Evolutionary conservation across 1,139 yeast genomes (phyloP).

Genomic region (Lodderomyces metapsilosis): DNA sequence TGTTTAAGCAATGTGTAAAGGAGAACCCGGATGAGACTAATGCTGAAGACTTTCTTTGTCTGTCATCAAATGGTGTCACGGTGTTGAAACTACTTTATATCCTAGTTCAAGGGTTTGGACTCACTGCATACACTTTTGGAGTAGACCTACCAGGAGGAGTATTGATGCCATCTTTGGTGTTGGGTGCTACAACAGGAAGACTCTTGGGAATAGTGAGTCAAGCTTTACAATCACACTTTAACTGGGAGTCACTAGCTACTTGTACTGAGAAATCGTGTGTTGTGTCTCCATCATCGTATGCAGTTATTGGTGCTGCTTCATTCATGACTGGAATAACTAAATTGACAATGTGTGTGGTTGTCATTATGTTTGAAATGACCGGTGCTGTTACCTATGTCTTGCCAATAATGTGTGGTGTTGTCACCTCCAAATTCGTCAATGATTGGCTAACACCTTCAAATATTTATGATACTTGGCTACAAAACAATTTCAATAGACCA

Average conservation of each 20-base stretch:
- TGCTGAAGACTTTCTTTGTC: conserved; percentile 38
- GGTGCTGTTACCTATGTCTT: conserved; percentile 60
- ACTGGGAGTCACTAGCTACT: conserved; percentile 41
- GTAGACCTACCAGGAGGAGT: conserved; percentile 72
- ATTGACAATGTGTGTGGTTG: conserved; percentile 56
- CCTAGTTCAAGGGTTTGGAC: conserved; percentile 51
- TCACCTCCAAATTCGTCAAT: conserved; percentile 49
- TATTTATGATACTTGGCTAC: conserved; percentile 48
- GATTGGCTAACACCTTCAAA: conserved; percentile 48
- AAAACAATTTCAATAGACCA: conserved; percentile 26
- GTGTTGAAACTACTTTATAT: conserved; percentile 43
- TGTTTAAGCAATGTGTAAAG: conserved; percentile 63
- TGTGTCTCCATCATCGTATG: conserved; percentile 60
- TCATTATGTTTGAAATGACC: conserved; percentile 55
- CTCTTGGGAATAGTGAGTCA: conserved; percentile 62
- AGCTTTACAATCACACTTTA: conserved; percentile 42
- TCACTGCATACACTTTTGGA: conserved; percentile 66
- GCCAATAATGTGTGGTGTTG: conserved; percentile 59
- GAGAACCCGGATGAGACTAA: conserved; percentile 14
- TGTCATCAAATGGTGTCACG: conserved; percentile 24
- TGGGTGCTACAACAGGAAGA: conserved; percentile 73
- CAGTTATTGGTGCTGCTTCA: conserved; percentile 61
- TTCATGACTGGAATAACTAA: conserved; percentile 58
- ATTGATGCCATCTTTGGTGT: conserved; percentile 66
- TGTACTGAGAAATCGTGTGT: conserved; percentile 53